A percentile compares a stretch with the other conserved stretches of the same genome.
phyloP scores from a whole-genome alignment of 202 grass and related monocot genomes.

The Bolboschoenoplectus hybrid region DNA sequence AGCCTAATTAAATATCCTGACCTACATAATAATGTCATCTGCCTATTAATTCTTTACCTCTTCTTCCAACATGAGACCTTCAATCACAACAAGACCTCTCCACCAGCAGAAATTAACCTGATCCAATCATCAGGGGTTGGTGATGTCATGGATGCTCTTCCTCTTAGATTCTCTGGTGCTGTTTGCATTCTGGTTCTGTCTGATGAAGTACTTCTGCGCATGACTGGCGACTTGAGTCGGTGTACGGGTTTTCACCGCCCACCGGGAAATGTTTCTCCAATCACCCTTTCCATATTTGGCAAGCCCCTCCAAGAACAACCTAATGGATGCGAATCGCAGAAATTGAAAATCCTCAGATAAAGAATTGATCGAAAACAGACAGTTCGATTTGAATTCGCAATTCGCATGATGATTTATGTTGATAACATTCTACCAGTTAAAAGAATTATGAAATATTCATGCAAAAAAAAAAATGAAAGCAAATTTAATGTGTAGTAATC shows the following conservation, averaged over 20 bases:
- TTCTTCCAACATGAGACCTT: neutral
- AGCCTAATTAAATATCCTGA: slow-evolving; percentile 28
- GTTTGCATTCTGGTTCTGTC: slow-evolving; percentile 58
- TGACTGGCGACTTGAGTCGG: slow-evolving; percentile 69
- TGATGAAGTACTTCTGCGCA: slow-evolving; percentile 65
- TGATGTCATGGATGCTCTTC: slow-evolving; percentile 99
- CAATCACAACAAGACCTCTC: slow-evolving; percentile 3
- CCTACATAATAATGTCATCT: slow-evolving; percentile 32
- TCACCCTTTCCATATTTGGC: slow-evolving; percentile 87
- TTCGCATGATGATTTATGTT: neutral
- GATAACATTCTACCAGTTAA: neutral
- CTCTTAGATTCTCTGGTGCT: slow-evolving; percentile 64
- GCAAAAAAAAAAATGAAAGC: neutral
- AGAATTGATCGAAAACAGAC: neutral
- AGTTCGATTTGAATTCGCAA: neutral
- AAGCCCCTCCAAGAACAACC: slow-evolving; percentile 80
- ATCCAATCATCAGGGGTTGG: slow-evolving; percentile 46
- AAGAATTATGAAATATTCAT: neutral
- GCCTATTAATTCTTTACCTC: neutral
- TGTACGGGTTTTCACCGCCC: slow-evolving; percentile 75
- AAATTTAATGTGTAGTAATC: neutral
- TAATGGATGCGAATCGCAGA: slow-evolving; percentile 11
- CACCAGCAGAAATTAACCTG: neutral
- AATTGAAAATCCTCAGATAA: neutral
- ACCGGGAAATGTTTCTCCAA: slow-evolving; percentile 95